Base-by-base conservation (phyloP, 805 yeast species). In the Tetrapisispora namnaoensis region DNA sequence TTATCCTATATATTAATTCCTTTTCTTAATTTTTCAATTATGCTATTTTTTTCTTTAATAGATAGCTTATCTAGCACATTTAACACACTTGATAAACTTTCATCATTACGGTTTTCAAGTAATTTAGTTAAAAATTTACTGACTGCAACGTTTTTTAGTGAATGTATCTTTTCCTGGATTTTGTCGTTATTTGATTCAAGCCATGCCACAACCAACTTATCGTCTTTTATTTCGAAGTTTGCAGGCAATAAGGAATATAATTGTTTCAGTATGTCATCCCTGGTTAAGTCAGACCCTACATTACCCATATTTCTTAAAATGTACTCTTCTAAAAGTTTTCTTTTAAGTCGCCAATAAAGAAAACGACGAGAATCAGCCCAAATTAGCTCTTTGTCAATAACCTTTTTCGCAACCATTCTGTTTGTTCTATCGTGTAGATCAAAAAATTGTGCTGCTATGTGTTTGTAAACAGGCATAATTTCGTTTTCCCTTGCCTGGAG, bases 261-360 rank as follows among this genome's bases (percentile, higher is more conserved):
- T 72, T 95, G 80, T 30, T 96, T 85, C 51, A 82, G 79, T 70
- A 82, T 80, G 69, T 90, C 96, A 50, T 86, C 73, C 68, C 90
- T 80, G 18, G 78, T 71, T 22, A 83, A 74, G 47, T 70, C 67
- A 46, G 79, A 71, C 50, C 83, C 66, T 50, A 79, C 82, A 49
- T 78, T 81, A 46, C 80, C 79, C 56, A 89, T 77, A 61, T 83
- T 78, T 68, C 78, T 81, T 67, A 87, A 72, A 65, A 90, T 73
- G 69, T 88, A 87, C 68, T 87, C 95, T 70, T 93, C 99, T 64
- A 84, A 82, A 69, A 93, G 74, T 68, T 96, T 87, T 71, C 99
- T 84, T 73, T 96, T 86, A 53, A 88, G 79, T 70, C 99, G 82
- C 99, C 99, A 93, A 91, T 86, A 93, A 81, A 93, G 93, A 80